Conservation (phyloP, 2,329 filamentous ascomycete genomes). For the Madurella mycetomatis region DNA sequence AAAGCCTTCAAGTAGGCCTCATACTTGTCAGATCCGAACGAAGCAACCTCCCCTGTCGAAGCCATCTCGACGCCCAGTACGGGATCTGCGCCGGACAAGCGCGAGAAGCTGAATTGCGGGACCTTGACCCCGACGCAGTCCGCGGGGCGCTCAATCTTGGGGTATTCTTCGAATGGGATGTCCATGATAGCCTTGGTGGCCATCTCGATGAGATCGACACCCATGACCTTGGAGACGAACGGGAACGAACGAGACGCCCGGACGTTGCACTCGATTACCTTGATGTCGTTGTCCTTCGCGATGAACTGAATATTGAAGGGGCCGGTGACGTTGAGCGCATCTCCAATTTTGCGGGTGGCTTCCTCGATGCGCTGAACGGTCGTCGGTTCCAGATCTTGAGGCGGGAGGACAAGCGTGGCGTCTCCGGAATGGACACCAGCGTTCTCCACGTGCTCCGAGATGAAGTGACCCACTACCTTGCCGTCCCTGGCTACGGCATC, state of each 20-base stretch:
- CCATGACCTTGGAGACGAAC: conserved; percentile 98
- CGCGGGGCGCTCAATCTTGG: conserved; percentile 66
- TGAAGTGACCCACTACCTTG: conserved; percentile 87
- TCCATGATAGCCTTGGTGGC: conserved; percentile 95
- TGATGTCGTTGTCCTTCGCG: conserved; percentile 98
- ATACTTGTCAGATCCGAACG: conserved; percentile 92
- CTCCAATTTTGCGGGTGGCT: conserved; percentile 90
- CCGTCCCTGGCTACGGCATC: conserved; percentile 92
- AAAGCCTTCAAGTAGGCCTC: conserved; percentile 97
- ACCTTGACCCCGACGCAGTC: conserved; percentile 96
- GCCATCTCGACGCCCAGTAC: conserved; percentile 99
- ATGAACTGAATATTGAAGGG: conserved; percentile 99
- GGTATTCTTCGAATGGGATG: conserved; percentile 76
- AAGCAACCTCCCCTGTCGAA: conserved; percentile 95
- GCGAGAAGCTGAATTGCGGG: conserved; percentile 97
- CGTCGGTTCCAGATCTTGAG: conserved; percentile 84
- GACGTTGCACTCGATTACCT: conserved; percentile 99
- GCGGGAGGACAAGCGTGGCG: conserved; percentile 89
- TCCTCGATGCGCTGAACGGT: conserved; percentile 91
- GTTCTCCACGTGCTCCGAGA: conserved; percentile 98
- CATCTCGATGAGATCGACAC: conserved; percentile 96
- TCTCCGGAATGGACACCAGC: conserved; percentile 98
- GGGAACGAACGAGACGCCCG: conserved; percentile 94
- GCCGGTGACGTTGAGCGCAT: conserved; percentile 90
- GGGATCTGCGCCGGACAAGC: conserved; percentile 90